Conservation (phyloP, 495 filamentous ascomycete genomes). For the Annulohypoxylon nitens region DNA sequence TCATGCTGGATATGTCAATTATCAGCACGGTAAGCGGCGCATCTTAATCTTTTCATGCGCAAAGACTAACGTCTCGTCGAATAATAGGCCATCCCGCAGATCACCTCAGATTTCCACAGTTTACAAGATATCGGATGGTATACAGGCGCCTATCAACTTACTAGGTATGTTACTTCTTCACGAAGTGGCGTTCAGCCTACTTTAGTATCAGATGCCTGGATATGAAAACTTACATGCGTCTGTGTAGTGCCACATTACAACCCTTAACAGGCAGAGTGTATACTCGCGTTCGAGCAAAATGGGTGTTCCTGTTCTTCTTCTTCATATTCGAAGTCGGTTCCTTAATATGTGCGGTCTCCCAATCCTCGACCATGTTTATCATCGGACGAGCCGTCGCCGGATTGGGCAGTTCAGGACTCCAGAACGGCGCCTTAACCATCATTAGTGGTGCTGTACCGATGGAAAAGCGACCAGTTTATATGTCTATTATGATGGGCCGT, state of each 20-base stretch:
- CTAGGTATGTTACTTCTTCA: constrained; percentile 50
- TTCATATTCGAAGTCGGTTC: constrained; percentile 67
- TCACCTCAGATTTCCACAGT: constrained; percentile 61
- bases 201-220: not conserved
- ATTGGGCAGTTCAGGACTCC: constrained; percentile 61
- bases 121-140: constrained; percentile 68
- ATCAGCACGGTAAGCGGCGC: constrained; percentile 60
- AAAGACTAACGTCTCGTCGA: constrained; percentile 15
- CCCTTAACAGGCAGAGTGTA: constrained; percentile 67
- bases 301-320: constrained; percentile 61
- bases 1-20: constrained; percentile 66
- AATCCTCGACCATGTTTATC: constrained; percentile 65
- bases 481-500: constrained; percentile 47
- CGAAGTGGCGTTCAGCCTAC: not conserved
- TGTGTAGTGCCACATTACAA: constrained; percentile 56
- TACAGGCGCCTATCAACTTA: constrained; percentile 53
- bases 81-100: constrained; percentile 53
- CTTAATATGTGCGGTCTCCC: constrained; percentile 65
- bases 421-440: constrained; percentile 67
- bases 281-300: constrained; percentile 60
- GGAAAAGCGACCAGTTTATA: constrained; percentile 58
- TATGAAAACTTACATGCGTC: constrained; percentile 27
- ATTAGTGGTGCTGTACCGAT: constrained; percentile 61
- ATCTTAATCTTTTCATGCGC: constrained; percentile 40
- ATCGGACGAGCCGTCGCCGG: constrained; percentile 68